Percentiles rank a stretch among this genome's conserved stretches.
Evolutionary conservation across 805 yeast species (phyloP).

Genomic region (Teunomyces cretensis): DNA sequence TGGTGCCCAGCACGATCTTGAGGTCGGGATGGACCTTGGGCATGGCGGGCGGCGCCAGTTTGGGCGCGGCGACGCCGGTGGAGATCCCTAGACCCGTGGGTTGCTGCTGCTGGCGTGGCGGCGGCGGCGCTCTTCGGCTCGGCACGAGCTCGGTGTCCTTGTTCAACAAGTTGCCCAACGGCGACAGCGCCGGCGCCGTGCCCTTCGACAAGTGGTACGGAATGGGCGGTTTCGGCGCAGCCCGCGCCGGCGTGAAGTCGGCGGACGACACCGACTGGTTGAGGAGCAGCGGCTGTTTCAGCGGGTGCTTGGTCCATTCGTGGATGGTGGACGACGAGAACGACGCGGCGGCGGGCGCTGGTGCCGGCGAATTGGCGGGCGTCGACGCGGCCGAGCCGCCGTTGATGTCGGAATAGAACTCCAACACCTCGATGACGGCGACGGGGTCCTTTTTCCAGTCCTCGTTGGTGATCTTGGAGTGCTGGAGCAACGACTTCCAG

Average conservation of each 20-base stretch:
- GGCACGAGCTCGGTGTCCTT: constrained; percentile 14
- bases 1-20: constrained; percentile 6
- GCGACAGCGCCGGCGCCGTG: constrained; percentile 21
- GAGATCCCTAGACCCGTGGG: neutral
- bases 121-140: constrained; percentile 5
- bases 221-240: constrained; percentile 45
- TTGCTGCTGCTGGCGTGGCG: constrained; percentile 15
- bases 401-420: constrained; percentile 50
- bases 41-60: constrained; percentile 10
- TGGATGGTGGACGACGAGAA: constrained; percentile 24
- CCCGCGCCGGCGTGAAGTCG: constrained; percentile 35
- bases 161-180: constrained; percentile 32
- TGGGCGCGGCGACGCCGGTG: constrained; percentile 4
- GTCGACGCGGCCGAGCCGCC: constrained; percentile 36
- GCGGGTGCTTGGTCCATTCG: constrained; percentile 44
- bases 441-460: constrained; percentile 65
- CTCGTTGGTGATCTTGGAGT: constrained; percentile 59
- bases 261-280: constrained; percentile 9
- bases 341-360: constrained; percentile 5
- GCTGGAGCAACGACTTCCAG: constrained; percentile 55
- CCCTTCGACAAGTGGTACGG: constrained; percentile 37
- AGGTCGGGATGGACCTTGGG: constrained; percentile 6
- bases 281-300: constrained; percentile 5
- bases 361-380: constrained; percentile 27
- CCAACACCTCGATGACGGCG: constrained; percentile 61